Conservation (phyloP, 441 rosid genomes). For the Rhodomyrtus psidioides region DNA sequence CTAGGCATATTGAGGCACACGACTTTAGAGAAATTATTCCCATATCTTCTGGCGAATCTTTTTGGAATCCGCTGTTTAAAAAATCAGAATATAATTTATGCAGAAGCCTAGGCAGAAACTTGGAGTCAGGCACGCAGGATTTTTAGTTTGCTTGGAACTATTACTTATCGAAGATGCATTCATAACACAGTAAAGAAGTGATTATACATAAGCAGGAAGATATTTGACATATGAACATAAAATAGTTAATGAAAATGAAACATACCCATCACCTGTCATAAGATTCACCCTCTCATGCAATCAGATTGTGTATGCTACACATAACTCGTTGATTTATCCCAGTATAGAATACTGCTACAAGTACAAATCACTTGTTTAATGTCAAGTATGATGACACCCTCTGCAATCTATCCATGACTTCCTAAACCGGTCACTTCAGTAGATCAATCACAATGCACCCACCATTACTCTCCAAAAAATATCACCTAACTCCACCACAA, state of each 20-base stretch:
- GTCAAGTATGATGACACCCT: neutral
- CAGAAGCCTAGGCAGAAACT: neutral
- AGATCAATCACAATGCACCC: neutral
- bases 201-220: neutral
- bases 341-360: neutral
- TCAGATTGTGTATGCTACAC: neutral
- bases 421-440: neutral
- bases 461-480: neutral
- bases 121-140: neutral
- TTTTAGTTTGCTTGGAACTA: neutral
- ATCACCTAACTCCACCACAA: neutral
- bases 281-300: neutral
- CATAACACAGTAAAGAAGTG: neutral
- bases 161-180: neutral
- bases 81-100: neutral
- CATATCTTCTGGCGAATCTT: slow-evolving; percentile 2
- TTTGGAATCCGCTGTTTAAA: slow-evolving; percentile 11
- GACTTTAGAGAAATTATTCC: neutral
- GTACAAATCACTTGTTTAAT: neutral
- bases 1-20: slow-evolving; percentile 13
- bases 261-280: neutral
- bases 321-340: neutral
- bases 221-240: neutral
- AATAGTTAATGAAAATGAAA: neutral
- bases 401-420: neutral